phyloP scores from a whole-genome alignment of 306 rosid species.

The Myrica gale region DNA sequence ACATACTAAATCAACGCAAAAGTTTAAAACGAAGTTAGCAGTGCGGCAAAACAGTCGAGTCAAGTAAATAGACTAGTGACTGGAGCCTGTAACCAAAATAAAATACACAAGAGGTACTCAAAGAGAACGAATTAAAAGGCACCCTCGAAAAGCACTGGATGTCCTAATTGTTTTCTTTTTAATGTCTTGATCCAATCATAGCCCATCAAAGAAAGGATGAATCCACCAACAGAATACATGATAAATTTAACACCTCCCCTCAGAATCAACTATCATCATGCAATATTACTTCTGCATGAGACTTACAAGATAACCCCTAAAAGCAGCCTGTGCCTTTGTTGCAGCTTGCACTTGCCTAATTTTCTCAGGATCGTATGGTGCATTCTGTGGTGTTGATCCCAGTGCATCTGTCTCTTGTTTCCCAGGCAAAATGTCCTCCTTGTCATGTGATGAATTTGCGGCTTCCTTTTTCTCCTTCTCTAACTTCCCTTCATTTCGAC shows the following conservation, averaged over 20 bases:
- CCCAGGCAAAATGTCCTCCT: slow-evolving; percentile 22
- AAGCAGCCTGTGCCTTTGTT: slow-evolving; percentile 87
- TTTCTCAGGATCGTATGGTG: slow-evolving; percentile 59
- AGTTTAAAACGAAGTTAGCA: background rate
- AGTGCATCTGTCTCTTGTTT: slow-evolving; percentile 54
- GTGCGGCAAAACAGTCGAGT: background rate
- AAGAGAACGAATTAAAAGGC: background rate
- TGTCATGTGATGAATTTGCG: slow-evolving; percentile 37
- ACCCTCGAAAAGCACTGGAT: background rate
- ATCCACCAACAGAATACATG: slow-evolving; percentile 8
- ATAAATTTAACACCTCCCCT: background rate
- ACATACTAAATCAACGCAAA: background rate
- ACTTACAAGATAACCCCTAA: slow-evolving; percentile 92
- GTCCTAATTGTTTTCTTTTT: background rate
- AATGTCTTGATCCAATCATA: background rate
- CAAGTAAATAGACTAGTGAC: background rate
- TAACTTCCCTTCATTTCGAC: slow-evolving; percentile 40
- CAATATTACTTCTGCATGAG: slow-evolving; percentile 18
- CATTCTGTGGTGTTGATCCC: slow-evolving; percentile 50
- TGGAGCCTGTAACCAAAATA: background rate
- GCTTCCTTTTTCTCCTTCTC: slow-evolving; percentile 53
- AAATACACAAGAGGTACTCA: background rate
- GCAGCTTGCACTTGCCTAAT: slow-evolving; percentile 83
- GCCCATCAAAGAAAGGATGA: slow-evolving; percentile 15
- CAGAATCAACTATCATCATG: slow-evolving; percentile 5